A percentile compares a stretch with the other conserved stretches of the same genome.
Evolutionary conservation across 192 early-diverging fungal species (phyloP).

Genomic region (Dissophora ornata): DNA sequence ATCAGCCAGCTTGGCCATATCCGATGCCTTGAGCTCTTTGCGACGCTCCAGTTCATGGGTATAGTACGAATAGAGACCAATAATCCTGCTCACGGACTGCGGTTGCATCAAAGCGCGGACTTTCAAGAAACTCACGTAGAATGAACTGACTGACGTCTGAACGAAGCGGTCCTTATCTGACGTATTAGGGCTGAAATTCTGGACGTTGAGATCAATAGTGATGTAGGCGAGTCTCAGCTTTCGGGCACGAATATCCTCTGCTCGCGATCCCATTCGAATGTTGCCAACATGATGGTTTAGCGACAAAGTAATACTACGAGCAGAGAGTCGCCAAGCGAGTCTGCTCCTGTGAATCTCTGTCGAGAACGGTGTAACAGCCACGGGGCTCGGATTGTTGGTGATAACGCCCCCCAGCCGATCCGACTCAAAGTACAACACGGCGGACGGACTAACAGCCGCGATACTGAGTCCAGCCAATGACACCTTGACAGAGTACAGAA

Average conservation of each 20-base stretch:
- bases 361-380: constrained; percentile 10
- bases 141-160: constrained; percentile 52
- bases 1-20: constrained; percentile 68
- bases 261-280: constrained; percentile 27
- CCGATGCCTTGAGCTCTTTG: constrained; percentile 64
- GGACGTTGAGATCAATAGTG: constrained; percentile 68
- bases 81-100: constrained; percentile 69
- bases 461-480: constrained; percentile 69
- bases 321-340: constrained; percentile 65
- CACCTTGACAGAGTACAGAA: constrained; percentile 71
- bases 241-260: constrained; percentile 54
- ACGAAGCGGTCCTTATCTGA: constrained; percentile 54
- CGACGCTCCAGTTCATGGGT: constrained; percentile 70
- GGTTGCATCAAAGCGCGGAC: constrained; percentile 81
- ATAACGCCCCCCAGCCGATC: constrained; percentile 68
- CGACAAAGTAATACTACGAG: constrained; percentile 68
- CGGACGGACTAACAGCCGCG: constrained; percentile 69
- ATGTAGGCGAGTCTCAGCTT: constrained; percentile 71
- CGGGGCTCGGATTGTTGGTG: constrained; percentile 59
- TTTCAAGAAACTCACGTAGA: constrained; percentile 67
- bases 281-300: constrained; percentile 59
- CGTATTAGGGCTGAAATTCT: constrained; percentile 60
- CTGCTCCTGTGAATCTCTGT: constrained; percentile 23
- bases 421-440: constrained; percentile 68
- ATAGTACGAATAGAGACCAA: constrained; percentile 75